phyloP scores from a whole-genome alignment of 2,329 filamentous ascomycete species.

The Graphilbum sp. region DNA sequence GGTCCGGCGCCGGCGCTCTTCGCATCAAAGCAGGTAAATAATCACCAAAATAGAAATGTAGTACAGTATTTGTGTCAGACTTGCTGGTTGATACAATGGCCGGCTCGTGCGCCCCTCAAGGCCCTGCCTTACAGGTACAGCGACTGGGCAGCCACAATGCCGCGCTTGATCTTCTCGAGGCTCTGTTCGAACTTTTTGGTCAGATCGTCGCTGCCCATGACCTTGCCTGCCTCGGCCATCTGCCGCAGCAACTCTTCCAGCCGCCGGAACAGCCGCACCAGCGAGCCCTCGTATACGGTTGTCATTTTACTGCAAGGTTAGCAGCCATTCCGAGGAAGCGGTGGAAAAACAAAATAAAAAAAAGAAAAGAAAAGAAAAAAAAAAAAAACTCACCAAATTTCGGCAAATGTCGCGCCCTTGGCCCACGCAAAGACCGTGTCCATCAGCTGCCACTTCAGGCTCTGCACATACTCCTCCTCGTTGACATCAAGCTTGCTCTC shows the following conservation, averaged over 20 bases:
- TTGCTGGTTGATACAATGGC: too few relatives aligned
- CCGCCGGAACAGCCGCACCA: conserved; percentile 90
- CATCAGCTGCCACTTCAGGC: conserved; percentile 92
- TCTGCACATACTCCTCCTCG: conserved; percentile 81
- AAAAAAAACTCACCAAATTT: conserved; percentile 66
- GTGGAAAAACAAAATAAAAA: neutral
- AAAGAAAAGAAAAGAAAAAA: neutral
- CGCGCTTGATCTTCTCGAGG: conserved; percentile 70
- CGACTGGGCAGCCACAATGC: conserved; percentile 89
- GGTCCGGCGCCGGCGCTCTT: too few relatives aligned
- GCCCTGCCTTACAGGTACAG: conserved; percentile 74
- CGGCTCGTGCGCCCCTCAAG: too few relatives aligned
- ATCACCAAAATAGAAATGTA: too few relatives aligned
- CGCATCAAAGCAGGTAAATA: too few relatives aligned
- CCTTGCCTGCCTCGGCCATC: conserved; percentile 88
- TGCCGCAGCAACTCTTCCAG: conserved; percentile 88
- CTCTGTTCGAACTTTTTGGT: conserved; percentile 83
- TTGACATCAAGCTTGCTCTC: conserved; percentile 92
- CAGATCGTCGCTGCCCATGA: conserved; percentile 94
- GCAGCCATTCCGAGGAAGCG: neutral
- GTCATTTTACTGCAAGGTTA: conserved; percentile 70
- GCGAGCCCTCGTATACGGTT: conserved; percentile 88
- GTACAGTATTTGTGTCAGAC: too few relatives aligned
- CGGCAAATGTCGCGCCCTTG: conserved; percentile 73
- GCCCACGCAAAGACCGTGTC: conserved; percentile 90